Base-by-base conservation (phyloP, 2,329 filamentous ascomycete species). In the Hirsutella rhossiliensis region DNA sequence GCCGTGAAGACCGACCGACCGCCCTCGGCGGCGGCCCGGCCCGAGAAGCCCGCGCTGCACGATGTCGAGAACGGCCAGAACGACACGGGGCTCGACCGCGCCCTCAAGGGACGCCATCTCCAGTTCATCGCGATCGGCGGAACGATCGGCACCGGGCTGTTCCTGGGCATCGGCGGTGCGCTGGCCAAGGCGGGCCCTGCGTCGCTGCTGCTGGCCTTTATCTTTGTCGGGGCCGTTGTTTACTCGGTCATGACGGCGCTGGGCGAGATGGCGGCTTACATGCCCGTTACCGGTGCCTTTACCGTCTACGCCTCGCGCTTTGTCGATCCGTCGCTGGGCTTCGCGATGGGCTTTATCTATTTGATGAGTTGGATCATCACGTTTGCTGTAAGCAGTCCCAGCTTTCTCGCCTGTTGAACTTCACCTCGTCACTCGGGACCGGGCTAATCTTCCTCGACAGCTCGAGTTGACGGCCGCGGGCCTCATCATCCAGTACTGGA, bases 381-480 rank as follows among this genome's bases (percentile, higher is more conserved):
- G 6, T 27, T 27, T 27, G 23, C 23, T 7, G 23, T 6, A 27
- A 27, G 23, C 9, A 2, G 23, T 9, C 23, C 23, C n/a, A n/a
- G n/a, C n/a, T n/a, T n/a, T n/a, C n/a, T n/a, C n/a, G n/a, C n/a
- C n/a, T n/a, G n/a, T n/a, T n/a, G n/a, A n/a, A n/a, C n/a, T n/a
- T n/a, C n/a, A n/a, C n/a, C n/a, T n/a, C n/a, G n/a, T n/a, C n/a
- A n/a, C n/a, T n/a, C n/a, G n/a, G n/a, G 18, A 83, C 88, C 73
- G 84, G 85, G 18, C 89, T 84, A 84, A 80, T 86, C 47, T 89
- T 89, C 63, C 89, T 82, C 80, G 87, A 87, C 56, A 80, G 75
- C 72, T 87, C 9, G 84, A 89, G 56, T 68, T 88, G 34, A 84
- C 78, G 0, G 81, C 82, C 0, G 78, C 82, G 1, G 83, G 82